Conservation (phyloP, 108 stramenopile species). For the Cyclostephanos invisitatus region DNA sequence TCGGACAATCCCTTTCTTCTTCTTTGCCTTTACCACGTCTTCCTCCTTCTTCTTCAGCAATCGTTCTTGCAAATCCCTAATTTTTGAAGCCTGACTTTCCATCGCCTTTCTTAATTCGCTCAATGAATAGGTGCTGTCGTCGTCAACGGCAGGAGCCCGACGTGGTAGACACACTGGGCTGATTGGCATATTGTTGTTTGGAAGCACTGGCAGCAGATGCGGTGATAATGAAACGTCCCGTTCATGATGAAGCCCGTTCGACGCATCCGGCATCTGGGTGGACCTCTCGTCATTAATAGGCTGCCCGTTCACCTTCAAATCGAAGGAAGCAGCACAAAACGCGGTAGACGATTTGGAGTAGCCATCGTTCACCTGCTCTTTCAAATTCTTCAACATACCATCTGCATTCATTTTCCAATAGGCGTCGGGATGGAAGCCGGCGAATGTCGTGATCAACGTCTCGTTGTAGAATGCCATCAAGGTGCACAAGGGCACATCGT, state of each 20-base stretch:
- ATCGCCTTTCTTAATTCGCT: constrained; percentile 34
- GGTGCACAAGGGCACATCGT: constrained; percentile 74
- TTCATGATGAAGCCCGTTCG: background rate
- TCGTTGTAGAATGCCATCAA: constrained; percentile 76
- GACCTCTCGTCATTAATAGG: background rate
- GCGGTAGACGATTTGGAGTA: background rate
- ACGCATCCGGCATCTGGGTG: background rate
- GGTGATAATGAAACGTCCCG: background rate
- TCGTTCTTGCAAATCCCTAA: constrained; percentile 38
- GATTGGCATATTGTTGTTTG: background rate
- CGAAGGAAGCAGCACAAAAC: background rate
- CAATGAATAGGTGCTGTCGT: constrained; percentile 13
- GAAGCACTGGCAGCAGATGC: background rate
- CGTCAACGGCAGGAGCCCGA: background rate
- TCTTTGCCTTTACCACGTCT: too few relatives aligned
- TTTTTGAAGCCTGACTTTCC: constrained; percentile 41
- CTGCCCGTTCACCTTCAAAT: background rate
- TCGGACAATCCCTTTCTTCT: background rate
- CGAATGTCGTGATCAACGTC: constrained; percentile 68
- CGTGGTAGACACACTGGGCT: background rate
- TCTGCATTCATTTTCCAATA: constrained; percentile 62
- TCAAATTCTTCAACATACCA: constrained; percentile 16
- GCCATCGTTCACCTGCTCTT: background rate
- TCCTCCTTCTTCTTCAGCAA: constrained; percentile 10
- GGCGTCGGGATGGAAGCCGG: constrained; percentile 77